Evolutionary conservation across 2,329 filamentous ascomycete genomes (phyloP).

Genomic region (Coleophoma cylindrospora): DNA sequence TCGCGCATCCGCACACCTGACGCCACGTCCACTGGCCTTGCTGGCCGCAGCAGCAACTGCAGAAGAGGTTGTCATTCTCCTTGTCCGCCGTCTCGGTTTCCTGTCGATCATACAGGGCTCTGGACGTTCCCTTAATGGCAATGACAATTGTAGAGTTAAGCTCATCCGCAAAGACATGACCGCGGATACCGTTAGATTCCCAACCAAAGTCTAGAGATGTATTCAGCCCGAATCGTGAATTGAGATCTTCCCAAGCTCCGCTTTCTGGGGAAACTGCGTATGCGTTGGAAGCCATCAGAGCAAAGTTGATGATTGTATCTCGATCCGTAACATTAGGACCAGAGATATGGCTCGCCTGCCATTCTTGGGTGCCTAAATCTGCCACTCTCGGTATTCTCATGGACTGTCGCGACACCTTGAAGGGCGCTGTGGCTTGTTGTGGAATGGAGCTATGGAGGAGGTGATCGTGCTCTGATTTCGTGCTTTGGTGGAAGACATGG

Average conservation of each 20-base stretch:
- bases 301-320: conserved; percentile 73
- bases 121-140: conserved; percentile 82
- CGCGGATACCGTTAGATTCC: conserved; percentile 80
- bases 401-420: too few species aligned
- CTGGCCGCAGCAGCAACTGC: conserved; percentile 92
- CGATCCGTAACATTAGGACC: conserved; percentile 81
- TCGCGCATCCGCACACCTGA: conserved; percentile 86
- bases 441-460: too few species aligned
- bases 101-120: conserved; percentile 88
- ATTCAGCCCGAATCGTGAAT: conserved; percentile 61
- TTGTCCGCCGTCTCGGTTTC: conserved; percentile 95
- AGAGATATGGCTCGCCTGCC: conserved; percentile 34
- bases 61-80: conserved; percentile 92
- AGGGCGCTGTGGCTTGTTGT: too few species aligned
- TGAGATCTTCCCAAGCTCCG: conserved; percentile 76
- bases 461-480: too few species aligned
- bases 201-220: conserved; percentile 85
- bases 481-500: too few species aligned
- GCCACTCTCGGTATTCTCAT: too few species aligned
- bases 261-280: conserved; percentile 69
- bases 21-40: conserved; percentile 85
- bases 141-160: conserved; percentile 82
- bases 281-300: conserved; percentile 80
- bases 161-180: conserved; percentile 85
- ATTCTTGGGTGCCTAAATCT: too few species aligned